A percentile compares a stretch with the other conserved stretches of the same genome.
phyloP scores from a whole-genome alignment of 148 eudicot species.

The Vaccinium corymbosum region DNA sequence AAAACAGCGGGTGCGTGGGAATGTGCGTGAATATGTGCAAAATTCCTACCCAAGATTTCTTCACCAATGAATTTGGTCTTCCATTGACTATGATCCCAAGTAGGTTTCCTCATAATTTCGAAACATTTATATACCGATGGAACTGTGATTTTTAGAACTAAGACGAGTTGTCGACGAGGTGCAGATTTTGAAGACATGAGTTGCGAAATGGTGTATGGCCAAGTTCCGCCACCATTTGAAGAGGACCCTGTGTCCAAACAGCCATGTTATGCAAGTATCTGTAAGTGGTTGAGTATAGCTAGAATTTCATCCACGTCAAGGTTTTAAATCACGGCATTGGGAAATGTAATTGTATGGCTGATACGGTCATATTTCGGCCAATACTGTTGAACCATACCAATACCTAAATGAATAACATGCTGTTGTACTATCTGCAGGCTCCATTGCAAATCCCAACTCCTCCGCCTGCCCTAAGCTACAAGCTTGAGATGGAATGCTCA shows the following conservation, averaged over 20 bases:
- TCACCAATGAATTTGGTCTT: constrained; percentile 95
- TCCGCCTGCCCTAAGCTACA: constrained; percentile 64
- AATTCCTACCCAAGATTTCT: constrained; percentile 95
- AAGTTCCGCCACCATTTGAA: constrained; percentile 78
- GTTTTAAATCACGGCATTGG: too few species aligned
- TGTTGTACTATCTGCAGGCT: constrained; percentile 43
- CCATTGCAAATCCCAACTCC: constrained; percentile 64
- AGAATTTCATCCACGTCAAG: too few species aligned
- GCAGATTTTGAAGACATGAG: constrained; percentile 99
- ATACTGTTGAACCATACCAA: too few species aligned
- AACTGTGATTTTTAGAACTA: not conserved
- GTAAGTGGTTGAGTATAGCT: constrained; percentile 34
- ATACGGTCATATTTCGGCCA: too few species aligned
- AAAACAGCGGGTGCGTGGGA: constrained; percentile 95
- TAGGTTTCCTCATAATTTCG: constrained; percentile 23
- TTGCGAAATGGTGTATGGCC: constrained; percentile 94
- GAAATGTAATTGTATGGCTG: too few species aligned
- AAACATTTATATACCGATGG: not conserved
- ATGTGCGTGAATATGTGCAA: constrained; percentile 98
- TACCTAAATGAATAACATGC: not conserved
- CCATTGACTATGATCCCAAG: constrained; percentile 96
- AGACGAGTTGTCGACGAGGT: not conserved
- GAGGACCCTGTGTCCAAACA: constrained; percentile 73
- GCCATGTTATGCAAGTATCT: constrained; percentile 68
- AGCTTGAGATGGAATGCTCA: constrained; percentile 24